A percentile compares a stretch with the other conserved stretches of the same genome.
phyloP scores from a whole-genome alignment of 169 alveolate genomes.

The Plasmodium relictum region DNA sequence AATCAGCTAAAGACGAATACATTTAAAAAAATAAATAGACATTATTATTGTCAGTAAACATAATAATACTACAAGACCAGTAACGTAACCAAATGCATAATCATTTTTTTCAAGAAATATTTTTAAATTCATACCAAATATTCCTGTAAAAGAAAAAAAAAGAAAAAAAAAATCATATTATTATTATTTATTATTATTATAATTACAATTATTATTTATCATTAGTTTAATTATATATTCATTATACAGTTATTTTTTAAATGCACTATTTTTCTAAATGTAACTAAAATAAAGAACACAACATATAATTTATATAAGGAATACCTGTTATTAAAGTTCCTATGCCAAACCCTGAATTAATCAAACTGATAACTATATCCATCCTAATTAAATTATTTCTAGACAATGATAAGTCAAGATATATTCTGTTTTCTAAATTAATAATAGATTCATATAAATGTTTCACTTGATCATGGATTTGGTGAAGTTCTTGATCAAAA shows the following conservation, averaged over 20 bases:
- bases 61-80: constrained; percentile 68
- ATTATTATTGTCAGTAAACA: constrained; percentile 76
- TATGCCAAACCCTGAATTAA: constrained; percentile 86
- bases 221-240: background rate
- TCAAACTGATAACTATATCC: constrained; percentile 85
- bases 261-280: too few relatives aligned
- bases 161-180: too few relatives aligned
- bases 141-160: constrained; percentile 78
- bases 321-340: constrained; percentile 88
- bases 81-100: constrained; percentile 80
- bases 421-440: constrained; percentile 84
- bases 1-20: constrained; percentile 80
- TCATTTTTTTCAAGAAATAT: constrained; percentile 82
- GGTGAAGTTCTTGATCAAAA: constrained; percentile 91
- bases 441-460: constrained; percentile 66
- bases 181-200: background rate
- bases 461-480: constrained; percentile 76
- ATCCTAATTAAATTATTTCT: constrained; percentile 86
- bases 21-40: constrained; percentile 77
- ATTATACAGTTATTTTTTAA: too few relatives aligned
- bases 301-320: too few relatives aligned
- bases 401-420: constrained; percentile 84
- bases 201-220: background rate
- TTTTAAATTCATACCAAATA: constrained; percentile 87
- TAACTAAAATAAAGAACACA: too few relatives aligned